phyloP scores from a whole-genome alignment of 257 asterid species.

The Coffea canephora region DNA sequence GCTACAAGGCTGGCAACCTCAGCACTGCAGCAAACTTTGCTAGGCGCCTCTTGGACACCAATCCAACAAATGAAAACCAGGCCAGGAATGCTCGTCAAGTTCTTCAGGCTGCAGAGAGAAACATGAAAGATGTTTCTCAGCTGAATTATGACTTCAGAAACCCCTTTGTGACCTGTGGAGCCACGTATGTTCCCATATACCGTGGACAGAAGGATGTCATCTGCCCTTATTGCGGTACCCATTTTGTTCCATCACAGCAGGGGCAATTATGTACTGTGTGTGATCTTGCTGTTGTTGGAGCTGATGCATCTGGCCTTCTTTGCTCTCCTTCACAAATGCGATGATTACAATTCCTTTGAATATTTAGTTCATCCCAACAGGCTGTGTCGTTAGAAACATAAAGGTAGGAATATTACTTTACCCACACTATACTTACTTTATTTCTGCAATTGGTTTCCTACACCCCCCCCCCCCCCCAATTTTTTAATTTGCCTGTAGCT shows the following conservation, averaged over 20 bases:
- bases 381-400: conserved; percentile 16
- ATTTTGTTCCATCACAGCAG: conserved; percentile 57
- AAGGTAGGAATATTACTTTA: conserved; percentile 10
- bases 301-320: conserved; percentile 86
- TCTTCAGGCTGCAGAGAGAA: conserved; percentile 71
- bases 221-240: conserved; percentile 76
- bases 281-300: conserved; percentile 67
- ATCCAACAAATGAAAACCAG: conserved; percentile 63
- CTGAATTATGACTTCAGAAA: conserved; percentile 83
- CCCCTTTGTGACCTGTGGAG: conserved; percentile 86
- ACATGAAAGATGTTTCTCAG: conserved; percentile 60
- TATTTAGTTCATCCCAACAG: conserved; percentile 7
- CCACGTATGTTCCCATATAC: conserved; percentile 76
- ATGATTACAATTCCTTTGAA: conserved; percentile 27
- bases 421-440: background rate
- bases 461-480: background rate
- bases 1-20: conserved; percentile 58
- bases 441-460: background rate
- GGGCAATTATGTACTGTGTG: conserved; percentile 77
- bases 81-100: conserved; percentile 63
- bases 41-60: conserved; percentile 68
- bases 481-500: background rate
- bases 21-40: conserved; percentile 81
- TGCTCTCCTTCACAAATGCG: conserved; percentile 78
- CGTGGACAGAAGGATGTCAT: conserved; percentile 75